These are phyloP conservation scores for Claviceps pusilla DNA, from an alignment of 2,329 filamentous ascomycete genomes.

Conservation along the genomic window DNA sequence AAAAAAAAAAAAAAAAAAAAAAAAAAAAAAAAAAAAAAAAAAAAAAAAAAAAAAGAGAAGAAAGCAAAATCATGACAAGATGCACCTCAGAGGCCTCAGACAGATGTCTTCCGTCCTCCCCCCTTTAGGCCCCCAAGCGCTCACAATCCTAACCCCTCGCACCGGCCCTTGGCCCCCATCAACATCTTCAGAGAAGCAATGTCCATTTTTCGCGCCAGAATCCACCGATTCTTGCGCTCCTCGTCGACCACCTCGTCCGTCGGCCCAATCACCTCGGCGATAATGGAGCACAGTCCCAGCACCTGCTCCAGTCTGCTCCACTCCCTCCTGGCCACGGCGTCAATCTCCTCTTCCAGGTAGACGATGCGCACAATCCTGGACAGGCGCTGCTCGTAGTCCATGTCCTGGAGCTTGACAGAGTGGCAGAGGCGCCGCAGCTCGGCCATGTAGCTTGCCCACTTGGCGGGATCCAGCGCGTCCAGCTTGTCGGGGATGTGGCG, in stretches of 20 bases:
- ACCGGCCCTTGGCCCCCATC: conserved; percentile 2
- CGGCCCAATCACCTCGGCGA: conserved; percentile 13
- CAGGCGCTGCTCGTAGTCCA: conserved; percentile 11
- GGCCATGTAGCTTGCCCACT: conserved; percentile 11
- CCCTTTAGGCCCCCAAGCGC: too few species aligned
- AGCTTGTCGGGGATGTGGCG: not conserved
- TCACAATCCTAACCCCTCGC: not conserved
- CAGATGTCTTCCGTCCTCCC: too few species aligned
- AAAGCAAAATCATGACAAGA: not conserved
- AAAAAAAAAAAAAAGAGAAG: too few species aligned
- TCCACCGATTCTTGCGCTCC: conserved; percentile 11
- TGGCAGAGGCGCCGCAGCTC: conserved; percentile 10
- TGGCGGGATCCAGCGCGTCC: not conserved
- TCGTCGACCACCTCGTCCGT: conserved; percentile 8
- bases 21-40: too few species aligned
- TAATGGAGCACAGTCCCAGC: conserved; percentile 13
- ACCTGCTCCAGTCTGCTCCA: conserved; percentile 14
- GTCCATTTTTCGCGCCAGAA: conserved; percentile 12
- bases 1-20: too few species aligned
- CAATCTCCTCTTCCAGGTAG: conserved; percentile 16
- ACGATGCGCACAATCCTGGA: conserved; percentile 12
- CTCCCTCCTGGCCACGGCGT: conserved; percentile 10
- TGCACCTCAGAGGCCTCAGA: too few species aligned
- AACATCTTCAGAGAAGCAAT: conserved; percentile 12
- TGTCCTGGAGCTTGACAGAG: conserved; percentile 3